A percentile compares a stretch with the other conserved stretches of the same genome.
Evolutionary conservation across 2,329 filamentous ascomycete species (phyloP).

Genomic region (Rutstroemia sp.): DNA sequence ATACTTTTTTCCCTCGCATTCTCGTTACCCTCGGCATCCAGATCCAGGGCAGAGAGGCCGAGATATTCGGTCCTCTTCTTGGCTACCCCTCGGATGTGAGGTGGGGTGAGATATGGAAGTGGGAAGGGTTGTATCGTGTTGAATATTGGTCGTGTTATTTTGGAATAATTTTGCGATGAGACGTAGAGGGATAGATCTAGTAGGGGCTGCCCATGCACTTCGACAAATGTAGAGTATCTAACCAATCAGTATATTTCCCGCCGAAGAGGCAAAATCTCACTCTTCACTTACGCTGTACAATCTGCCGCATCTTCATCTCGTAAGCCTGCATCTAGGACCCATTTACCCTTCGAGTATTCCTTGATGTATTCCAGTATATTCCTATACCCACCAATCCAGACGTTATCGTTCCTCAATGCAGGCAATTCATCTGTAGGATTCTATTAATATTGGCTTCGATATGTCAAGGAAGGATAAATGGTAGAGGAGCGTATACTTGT

Average conservation of each 20-base stretch:
- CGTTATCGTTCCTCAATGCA: conserved; percentile 44
- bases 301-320: conserved; percentile 38
- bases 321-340: conserved; percentile 39
- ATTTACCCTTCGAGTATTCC: conserved; percentile 36
- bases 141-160: conserved; percentile 71
- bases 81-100: conserved; percentile 62
- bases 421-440: conserved; percentile 44
- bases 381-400: conserved; percentile 44
- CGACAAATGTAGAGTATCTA: conserved; percentile 59
- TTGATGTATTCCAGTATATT: conserved; percentile 45
- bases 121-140: conserved; percentile 76
- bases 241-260: conserved; percentile 1
- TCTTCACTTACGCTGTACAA: conserved; percentile 37
- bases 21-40: conserved; percentile 40
- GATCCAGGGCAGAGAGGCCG: conserved; percentile 60
- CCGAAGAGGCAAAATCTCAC: not conserved
- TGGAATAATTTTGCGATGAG: conserved; percentile 79
- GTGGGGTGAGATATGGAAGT: conserved; percentile 78
- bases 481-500: conserved; percentile 48
- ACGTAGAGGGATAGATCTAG: conserved; percentile 85
- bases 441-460: not conserved
- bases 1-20: conserved; percentile 27
- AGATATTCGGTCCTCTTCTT: conserved; percentile 62
- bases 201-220: conserved; percentile 67
- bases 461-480: not conserved